Conservation (phyloP, 2,329 filamentous ascomycete genomes). For the Plectosphaerella plurivora region DNA sequence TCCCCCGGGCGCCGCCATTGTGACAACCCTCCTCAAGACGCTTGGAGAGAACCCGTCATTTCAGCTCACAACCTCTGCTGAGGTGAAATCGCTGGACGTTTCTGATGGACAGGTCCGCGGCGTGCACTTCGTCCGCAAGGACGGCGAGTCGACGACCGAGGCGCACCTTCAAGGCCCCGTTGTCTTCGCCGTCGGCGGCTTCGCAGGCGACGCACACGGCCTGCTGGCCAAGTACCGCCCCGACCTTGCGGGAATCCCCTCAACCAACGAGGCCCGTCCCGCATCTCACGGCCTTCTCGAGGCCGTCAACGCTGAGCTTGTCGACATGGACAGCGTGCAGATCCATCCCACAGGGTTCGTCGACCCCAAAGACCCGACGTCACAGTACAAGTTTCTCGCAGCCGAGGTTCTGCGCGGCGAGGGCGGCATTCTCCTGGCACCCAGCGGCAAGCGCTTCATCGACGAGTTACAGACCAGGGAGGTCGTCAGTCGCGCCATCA, state of each 20-base stretch:
- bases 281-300: slow-evolving; percentile 43
- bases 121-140: slow-evolving; percentile 39
- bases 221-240: slow-evolving; percentile 52
- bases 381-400: slow-evolving; percentile 56
- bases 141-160: slow-evolving; percentile 18
- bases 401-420: slow-evolving; percentile 60
- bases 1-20: slow-evolving; percentile 56
- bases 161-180: slow-evolving; percentile 46
- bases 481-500: slow-evolving; percentile 49
- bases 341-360: slow-evolving; percentile 63
- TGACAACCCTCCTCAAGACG: slow-evolving; percentile 46
- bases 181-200: slow-evolving; percentile 58
- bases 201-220: slow-evolving; percentile 56
- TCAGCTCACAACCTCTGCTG: slow-evolving; percentile 43
- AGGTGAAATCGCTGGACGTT: slow-evolving; percentile 46
- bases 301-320: slow-evolving; percentile 32
- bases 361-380: slow-evolving; percentile 40
- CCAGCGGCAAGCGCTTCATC: slow-evolving; percentile 49
- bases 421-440: slow-evolving; percentile 51
- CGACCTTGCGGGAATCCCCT: slow-evolving; percentile 55
- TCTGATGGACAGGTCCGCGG: slow-evolving; percentile 36
- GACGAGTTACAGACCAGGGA: slow-evolving; percentile 60
- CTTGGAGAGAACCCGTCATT: slow-evolving; percentile 46
- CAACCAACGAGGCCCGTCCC: slow-evolving; percentile 56
- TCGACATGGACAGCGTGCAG: slow-evolving; percentile 55